A percentile compares a stretch with the other conserved stretches of the same genome.
Conservation (phyloP, 2,329 filamentous ascomycete genomes). For the Apiospora sp. region DNA sequence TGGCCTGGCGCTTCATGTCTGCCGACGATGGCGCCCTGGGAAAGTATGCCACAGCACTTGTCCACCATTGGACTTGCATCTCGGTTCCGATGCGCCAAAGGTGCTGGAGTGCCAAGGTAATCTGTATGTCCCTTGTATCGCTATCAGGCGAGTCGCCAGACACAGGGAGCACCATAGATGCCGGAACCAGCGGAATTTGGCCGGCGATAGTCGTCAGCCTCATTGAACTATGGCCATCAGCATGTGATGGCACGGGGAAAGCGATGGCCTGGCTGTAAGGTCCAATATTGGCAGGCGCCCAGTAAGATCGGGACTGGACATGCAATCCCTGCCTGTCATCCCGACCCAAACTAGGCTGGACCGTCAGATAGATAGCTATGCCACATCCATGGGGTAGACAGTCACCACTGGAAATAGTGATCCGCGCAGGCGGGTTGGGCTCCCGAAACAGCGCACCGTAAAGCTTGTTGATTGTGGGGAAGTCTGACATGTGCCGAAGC, state of each 20-base stretch:
- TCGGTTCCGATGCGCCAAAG: conserved; percentile 82
- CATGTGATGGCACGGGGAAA: conserved; percentile 46
- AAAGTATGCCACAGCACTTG: conserved; percentile 78
- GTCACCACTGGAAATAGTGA: conserved; percentile 81
- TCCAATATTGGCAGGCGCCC: conserved; percentile 97
- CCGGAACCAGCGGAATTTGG: conserved; percentile 87
- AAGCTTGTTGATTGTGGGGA: conserved; percentile 74
- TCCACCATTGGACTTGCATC: conserved; percentile 78
- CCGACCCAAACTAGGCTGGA: conserved; percentile 42
- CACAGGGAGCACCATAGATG: conserved; percentile 72
- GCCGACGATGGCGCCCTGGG: conserved; percentile 46
- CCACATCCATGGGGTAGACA: conserved; percentile 66
- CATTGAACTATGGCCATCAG: not conserved
- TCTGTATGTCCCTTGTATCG: conserved; percentile 60
- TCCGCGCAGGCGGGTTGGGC: conserved; percentile 84
- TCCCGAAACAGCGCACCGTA: conserved; percentile 79
- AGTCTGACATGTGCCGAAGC: conserved; percentile 82
- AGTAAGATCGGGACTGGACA: conserved; percentile 93
- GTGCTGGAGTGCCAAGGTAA: conserved; percentile 83
- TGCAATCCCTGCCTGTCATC: conserved; percentile 72
- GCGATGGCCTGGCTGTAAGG: conserved; percentile 92
- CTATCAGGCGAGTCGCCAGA: conserved; percentile 39
- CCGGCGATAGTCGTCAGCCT: conserved; percentile 75
- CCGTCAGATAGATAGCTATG: conserved; percentile 65
- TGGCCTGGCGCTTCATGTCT: conserved; percentile 44